These are phyloP conservation scores for Vitellaria paradoxa DNA, from an alignment of 179 eudicot species.

Conservation along the genomic window DNA sequence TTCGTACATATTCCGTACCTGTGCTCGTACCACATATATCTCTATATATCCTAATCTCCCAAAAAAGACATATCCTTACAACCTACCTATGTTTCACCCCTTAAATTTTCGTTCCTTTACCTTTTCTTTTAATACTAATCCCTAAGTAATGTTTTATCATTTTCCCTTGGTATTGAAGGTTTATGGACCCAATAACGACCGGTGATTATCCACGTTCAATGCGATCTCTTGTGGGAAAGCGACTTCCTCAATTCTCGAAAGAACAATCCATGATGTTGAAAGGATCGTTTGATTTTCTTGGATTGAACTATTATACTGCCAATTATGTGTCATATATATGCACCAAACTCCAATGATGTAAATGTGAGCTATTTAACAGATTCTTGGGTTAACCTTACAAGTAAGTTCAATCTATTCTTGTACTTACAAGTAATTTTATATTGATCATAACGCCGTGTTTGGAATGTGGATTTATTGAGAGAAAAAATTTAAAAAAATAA, in stretches of 20 bases:
- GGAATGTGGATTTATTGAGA: too few species aligned
- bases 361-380: slow-evolving; percentile 5
- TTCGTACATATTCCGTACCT: too few species aligned
- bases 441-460: too few species aligned
- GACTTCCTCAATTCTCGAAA: slow-evolving; percentile 25
- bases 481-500: too few species aligned
- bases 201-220: slow-evolving; percentile 29
- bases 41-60: too few species aligned
- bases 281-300: slow-evolving; percentile 33
- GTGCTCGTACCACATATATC: too few species aligned
- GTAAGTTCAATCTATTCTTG: not conserved
- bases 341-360: not conserved
- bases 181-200: slow-evolving; percentile 22
- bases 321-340: slow-evolving; percentile 3
- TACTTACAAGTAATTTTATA: not conserved
- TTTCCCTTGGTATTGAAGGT: slow-evolving; percentile 19
- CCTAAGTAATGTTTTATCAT: not conserved
- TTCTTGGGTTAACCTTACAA: not conserved
- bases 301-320: slow-evolving; percentile 35
- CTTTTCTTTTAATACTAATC: not conserved
- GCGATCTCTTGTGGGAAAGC: slow-evolving; percentile 19
- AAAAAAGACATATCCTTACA: too few species aligned
- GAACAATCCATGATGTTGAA: slow-evolving; percentile 23
- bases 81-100: too few species aligned
- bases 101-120: too few species aligned